Evolutionary conservation across 1,284 basidiomycete genomes (phyloP).

Genomic region (Pseudozyma thailandica): DNA sequence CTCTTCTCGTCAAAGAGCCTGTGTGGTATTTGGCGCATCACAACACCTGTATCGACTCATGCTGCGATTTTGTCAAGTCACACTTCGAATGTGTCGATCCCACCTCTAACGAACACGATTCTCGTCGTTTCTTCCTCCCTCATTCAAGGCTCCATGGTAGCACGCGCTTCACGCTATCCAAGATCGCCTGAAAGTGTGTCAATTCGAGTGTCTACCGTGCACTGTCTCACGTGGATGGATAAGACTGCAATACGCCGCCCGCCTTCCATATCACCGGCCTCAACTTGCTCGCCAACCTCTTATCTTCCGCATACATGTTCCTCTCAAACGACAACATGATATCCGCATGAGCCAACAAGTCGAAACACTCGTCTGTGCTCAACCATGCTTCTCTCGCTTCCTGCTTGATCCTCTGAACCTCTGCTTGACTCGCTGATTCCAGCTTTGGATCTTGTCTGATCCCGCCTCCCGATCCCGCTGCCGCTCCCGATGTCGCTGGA

Average conservation of each 20-base stretch:
- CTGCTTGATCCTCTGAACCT: slow-evolving; percentile 18
- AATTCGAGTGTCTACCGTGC: no score
- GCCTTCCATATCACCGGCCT: slow-evolving; percentile 26
- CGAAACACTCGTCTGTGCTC: slow-evolving; percentile 44
- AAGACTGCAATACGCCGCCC: slow-evolving; percentile 1
- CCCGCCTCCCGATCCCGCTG: slow-evolving; percentile 18
- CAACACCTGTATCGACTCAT: no score
- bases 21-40: no score
- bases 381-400: slow-evolving; percentile 16
- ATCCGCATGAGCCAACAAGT: slow-evolving; percentile 50
- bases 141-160: no score
- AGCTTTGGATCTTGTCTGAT: slow-evolving; percentile 33
- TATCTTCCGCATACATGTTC: slow-evolving; percentile 17
- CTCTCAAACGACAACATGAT: slow-evolving; percentile 53
- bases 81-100: no score
- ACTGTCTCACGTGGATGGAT: no score
- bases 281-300: slow-evolving; percentile 18
- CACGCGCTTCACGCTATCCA: no score
- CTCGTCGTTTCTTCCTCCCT: no score
- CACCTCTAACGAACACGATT: no score
- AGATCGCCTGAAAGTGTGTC: no score
- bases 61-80: no score
- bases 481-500: not conserved
- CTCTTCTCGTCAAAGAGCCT: no score
- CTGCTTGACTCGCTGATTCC: slow-evolving; percentile 12